phyloP scores from a whole-genome alignment of 768 basidiomycete genomes.

The Leccinellum albellum region DNA sequence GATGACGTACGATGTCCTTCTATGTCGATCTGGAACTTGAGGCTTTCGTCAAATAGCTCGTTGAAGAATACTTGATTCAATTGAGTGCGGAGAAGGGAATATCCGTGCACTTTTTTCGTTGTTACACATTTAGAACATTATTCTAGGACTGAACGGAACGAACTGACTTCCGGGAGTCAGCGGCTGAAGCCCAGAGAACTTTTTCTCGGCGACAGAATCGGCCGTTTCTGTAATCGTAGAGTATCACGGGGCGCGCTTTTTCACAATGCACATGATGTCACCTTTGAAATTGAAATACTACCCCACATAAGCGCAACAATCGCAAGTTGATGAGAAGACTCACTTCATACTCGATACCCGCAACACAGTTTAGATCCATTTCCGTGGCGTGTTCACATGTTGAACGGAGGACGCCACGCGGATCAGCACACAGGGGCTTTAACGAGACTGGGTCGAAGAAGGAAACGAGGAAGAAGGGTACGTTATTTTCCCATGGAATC shows the following conservation, averaged over 20 bases:
- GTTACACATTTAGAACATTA: slow-evolving; percentile 3
- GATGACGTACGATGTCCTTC: slow-evolving; percentile 76
- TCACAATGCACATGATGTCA: slow-evolving; percentile 21
- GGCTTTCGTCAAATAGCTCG: slow-evolving; percentile 75
- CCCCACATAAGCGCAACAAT: slow-evolving; percentile 2
- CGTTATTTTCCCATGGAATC: slow-evolving; percentile 87
- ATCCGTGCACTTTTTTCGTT: slow-evolving; percentile 79
- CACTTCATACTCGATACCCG: slow-evolving; percentile 95
- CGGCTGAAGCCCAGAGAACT: slow-evolving; percentile 67
- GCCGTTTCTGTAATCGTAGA: slow-evolving; percentile 65
- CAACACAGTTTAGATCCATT: slow-evolving; percentile 58
- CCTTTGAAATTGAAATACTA: slow-evolving; percentile 93
- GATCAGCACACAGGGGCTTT: slow-evolving; percentile 75
- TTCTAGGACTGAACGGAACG: not conserved
- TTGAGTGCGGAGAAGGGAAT: slow-evolving; percentile 88
- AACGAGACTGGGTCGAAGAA: slow-evolving; percentile 87
- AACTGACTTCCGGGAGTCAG: slow-evolving; percentile 89
- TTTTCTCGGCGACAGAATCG: slow-evolving; percentile 68
- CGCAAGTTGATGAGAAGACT: slow-evolving; percentile 1
- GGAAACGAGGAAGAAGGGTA: slow-evolving; percentile 90
- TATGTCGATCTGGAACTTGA: slow-evolving; percentile 70
- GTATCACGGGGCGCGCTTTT: not conserved
- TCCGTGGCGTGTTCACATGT: slow-evolving; percentile 49
- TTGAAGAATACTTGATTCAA: slow-evolving; percentile 88
- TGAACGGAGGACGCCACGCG: slow-evolving; percentile 72